phyloP scores from a whole-genome alignment of 179 eudicot species.

The Dionaea muscipula region DNA sequence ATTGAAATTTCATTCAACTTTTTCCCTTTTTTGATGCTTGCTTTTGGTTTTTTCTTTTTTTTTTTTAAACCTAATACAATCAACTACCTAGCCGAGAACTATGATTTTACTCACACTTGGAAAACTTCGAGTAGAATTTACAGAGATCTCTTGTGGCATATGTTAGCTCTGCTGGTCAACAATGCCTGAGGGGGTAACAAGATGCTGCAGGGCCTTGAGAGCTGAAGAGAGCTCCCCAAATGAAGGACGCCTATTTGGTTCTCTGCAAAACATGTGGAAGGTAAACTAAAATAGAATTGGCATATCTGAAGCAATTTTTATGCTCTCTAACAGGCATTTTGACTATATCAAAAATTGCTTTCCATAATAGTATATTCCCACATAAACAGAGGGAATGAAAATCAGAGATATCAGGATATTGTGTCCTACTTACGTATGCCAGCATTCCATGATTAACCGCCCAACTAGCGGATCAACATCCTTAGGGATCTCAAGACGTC shows the following conservation, averaged over 20 bases:
- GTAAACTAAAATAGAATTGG: background rate
- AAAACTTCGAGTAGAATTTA: conserved; percentile 36
- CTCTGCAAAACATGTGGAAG: conserved; percentile 32
- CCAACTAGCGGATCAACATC: conserved; percentile 87
- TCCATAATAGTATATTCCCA: too few species aligned
- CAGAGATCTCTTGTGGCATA: conserved; percentile 35
- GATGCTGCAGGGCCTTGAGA: conserved; percentile 67
- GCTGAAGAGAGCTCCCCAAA: conserved; percentile 76
- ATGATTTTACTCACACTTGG: conserved; percentile 9
- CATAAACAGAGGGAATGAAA: too few species aligned
- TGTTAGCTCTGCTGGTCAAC: conserved; percentile 38
- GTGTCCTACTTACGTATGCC: conserved; percentile 67
- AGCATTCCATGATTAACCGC: conserved; percentile 85
- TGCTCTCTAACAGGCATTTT: background rate
- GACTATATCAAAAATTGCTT: too few species aligned
- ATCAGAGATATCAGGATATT: too few species aligned
- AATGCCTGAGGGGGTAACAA: conserved; percentile 36
- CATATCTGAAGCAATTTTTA: background rate
- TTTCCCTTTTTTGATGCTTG: background rate
- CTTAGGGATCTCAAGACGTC: conserved; percentile 83
- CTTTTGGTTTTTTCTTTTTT: background rate
- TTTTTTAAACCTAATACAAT: background rate
- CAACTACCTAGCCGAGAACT: background rate
- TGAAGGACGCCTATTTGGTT: conserved; percentile 84
- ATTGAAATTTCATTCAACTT: background rate